Base-by-base conservation (phyloP, 352 stramenopile genomes). In the Pythium folliculosum region DNA sequence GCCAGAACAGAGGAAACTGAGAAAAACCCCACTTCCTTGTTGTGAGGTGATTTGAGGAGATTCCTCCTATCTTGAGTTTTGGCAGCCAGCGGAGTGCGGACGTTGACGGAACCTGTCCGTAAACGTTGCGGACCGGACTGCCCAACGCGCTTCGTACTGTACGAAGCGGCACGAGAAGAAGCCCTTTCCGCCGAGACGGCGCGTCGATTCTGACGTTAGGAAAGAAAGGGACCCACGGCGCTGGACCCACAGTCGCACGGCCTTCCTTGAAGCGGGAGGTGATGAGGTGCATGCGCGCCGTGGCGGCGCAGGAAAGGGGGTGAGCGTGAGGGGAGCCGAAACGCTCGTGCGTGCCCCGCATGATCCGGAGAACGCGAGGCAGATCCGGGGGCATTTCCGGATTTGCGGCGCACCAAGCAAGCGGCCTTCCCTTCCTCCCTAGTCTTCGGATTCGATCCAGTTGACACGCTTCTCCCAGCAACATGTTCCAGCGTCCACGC, bases 401-500 rank as follows among this genome's bases (percentile, higher is more conserved):
- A 55, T 56, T 64, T 56, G 57, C 57, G 32, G 5, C 56, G 45
- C 47, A 48, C 57, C 44, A 19, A 14, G 7, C 57, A 63, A 53
- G 43, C 44, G 23, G 27, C 43, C 40, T 50, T 54, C 43, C 17
- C 30, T 21, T 17, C 8, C 27, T 23, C 25, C 0, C 9, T 19
- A 22, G 30, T 57, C 55, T 54, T 16, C 56, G 56, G 56, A 63
- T 43, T 43, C 43, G 27, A 54, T 63, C 56, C 56, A 63, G 40
- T 54, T 54, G 45, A 63, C 56, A 40, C 43, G 51, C 17, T 45
- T 21, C 35, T 32, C 16, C 23, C 22, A 35, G 1, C 38, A 63
- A 30, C 14, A 67, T 67, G 61, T 47, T 60, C 51, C 61, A 67
- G 51, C 61, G 61, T 16, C 50, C 51, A 60, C 61, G 61, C 61